Percentiles rank a stretch among this genome's conserved stretches.
Conservation (phyloP, 768 basidiomycete species). For the Pleurotus platypus region DNA sequence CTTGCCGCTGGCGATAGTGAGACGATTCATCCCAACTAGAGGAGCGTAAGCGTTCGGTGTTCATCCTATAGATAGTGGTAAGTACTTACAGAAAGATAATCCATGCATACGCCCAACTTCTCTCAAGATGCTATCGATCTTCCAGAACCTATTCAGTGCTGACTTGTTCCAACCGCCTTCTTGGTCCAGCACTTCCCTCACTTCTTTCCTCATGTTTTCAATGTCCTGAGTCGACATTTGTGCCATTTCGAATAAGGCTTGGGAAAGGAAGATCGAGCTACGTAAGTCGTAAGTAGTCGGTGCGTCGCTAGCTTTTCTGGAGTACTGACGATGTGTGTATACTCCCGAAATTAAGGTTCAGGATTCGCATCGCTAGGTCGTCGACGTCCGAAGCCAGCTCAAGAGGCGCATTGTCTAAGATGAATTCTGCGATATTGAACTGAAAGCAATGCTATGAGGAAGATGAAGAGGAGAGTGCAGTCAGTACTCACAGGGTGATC, state of each 20-base stretch:
- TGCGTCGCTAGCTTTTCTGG: neutral
- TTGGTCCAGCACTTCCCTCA: constrained; percentile 26
- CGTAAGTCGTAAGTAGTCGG: neutral
- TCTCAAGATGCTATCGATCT: constrained; percentile 31
- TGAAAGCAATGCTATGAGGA: neutral
- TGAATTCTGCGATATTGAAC: constrained; percentile 25
- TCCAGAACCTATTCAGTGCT: constrained; percentile 27
- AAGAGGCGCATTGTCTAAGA: constrained; percentile 25
- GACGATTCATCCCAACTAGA: constrained; percentile 27
- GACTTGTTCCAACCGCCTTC: constrained; percentile 34
- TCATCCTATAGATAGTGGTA: neutral
- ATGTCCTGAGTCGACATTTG: constrained; percentile 23
- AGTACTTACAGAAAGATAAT: constrained; percentile 27
- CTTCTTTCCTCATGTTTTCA: constrained; percentile 27
- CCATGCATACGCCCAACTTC: constrained; percentile 32
- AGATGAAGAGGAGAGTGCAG: neutral
- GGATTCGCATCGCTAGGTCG: constrained; percentile 29
- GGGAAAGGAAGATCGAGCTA: constrained; percentile 33
- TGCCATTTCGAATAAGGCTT: constrained; percentile 30
- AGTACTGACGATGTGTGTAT: constrained; percentile 32
- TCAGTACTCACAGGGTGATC: constrained; percentile 22
- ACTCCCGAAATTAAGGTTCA: constrained; percentile 37
- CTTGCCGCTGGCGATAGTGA: constrained; percentile 22
- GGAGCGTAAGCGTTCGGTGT: neutral
- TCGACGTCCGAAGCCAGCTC: constrained; percentile 21